phyloP scores from a whole-genome alignment of 73 alveolate species.

The Tetrahymena malaccensis region DNA sequence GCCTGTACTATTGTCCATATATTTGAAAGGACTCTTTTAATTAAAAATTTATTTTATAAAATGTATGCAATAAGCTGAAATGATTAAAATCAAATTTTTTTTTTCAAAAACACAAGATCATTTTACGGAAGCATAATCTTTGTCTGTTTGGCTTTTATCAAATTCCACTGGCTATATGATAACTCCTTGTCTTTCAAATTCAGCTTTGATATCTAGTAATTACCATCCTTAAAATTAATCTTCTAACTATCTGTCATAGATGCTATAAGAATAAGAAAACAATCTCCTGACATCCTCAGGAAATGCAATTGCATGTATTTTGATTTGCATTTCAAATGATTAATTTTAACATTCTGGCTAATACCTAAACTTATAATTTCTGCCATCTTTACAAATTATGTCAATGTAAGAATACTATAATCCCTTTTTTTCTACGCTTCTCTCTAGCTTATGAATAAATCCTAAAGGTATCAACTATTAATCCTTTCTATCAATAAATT shows the following conservation, averaged over 20 bases:
- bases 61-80: too few species aligned
- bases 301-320: slow-evolving; percentile 6
- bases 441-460: slow-evolving; percentile 11
- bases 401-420: slow-evolving; percentile 19
- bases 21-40: slow-evolving; percentile 11
- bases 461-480: slow-evolving; percentile 8
- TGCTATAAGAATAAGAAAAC: slow-evolving; percentile 4
- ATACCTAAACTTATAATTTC: slow-evolving; percentile 11
- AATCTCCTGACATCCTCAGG: neutral
- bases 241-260: neutral
- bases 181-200: slow-evolving; percentile 21
- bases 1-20: slow-evolving; percentile 23
- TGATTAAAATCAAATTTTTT: neutral
- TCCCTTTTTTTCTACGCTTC: slow-evolving; percentile 15
- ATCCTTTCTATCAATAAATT: slow-evolving; percentile 13
- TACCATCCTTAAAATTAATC: slow-evolving; percentile 14
- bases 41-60: neutral
- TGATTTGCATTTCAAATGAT: neutral
- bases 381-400: slow-evolving; percentile 16
- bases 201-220: neutral
- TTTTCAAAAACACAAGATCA: neutral
- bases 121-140: neutral
- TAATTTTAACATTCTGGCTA: neutral
- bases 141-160: neutral
- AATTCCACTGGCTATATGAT: neutral